Percentiles rank a stretch among this genome's conserved stretches.
Evolutionary conservation across 148 eudicot species (phyloP).

Genomic region (Rhododendron griersonianum): DNA sequence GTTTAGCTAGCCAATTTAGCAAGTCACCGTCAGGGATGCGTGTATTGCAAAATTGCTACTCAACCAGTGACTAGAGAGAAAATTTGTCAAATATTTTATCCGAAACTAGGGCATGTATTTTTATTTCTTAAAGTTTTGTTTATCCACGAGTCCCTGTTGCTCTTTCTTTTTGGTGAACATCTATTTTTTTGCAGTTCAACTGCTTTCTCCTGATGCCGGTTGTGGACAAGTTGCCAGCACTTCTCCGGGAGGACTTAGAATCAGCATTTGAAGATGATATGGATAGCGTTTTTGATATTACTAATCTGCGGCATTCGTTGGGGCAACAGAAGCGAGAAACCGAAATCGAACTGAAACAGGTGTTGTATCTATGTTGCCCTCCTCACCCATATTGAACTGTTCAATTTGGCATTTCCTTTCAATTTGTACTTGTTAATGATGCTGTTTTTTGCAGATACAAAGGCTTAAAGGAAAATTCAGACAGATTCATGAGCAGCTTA

Average conservation of each 20-base stretch:
- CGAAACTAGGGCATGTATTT: not conserved
- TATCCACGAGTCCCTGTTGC: not conserved
- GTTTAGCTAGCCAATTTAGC: not conserved
- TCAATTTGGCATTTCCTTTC: not conserved
- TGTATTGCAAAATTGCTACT: not conserved
- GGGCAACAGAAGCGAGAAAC: slow-evolving; percentile 66
- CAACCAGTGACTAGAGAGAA: not conserved
- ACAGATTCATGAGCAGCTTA: slow-evolving; percentile 62
- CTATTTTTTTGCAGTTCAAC: slow-evolving; percentile 58
- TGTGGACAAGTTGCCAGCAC: slow-evolving; percentile 93
- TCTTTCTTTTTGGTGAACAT: not conserved
- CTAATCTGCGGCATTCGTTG: slow-evolving; percentile 56
- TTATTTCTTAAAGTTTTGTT: not conserved
- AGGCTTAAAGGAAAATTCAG: slow-evolving; percentile 83
- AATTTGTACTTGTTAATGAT: not conserved
- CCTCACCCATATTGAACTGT: not conserved
- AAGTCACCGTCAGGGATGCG: not conserved
- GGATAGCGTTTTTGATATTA: slow-evolving; percentile 70
- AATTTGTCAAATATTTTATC: not conserved
- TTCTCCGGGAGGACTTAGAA: slow-evolving; percentile 78
- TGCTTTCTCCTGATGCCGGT: slow-evolving; percentile 97
- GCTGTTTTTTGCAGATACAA: slow-evolving; percentile 51
- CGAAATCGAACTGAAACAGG: slow-evolving; percentile 81
- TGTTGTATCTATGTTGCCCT: slow-evolving; percentile 16
- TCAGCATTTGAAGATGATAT: slow-evolving; percentile 68